A percentile compares a stretch with the other conserved stretches of the same genome.
Evolutionary conservation across 2,329 filamentous ascomycete genomes (phyloP).

Genomic region (Hymenoscyphus salicellus): DNA sequence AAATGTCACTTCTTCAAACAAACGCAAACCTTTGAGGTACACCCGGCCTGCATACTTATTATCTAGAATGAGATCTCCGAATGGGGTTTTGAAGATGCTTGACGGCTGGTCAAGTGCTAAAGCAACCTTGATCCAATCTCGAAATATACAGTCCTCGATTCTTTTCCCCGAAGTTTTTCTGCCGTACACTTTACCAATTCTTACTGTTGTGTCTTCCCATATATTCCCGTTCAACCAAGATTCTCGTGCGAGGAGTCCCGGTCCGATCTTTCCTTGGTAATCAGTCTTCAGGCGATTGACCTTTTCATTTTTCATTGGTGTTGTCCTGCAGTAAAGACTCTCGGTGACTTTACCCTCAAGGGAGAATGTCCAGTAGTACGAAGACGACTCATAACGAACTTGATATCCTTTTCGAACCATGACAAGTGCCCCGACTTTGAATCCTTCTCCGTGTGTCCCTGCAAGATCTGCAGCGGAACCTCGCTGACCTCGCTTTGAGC

Average conservation of each 20-base stretch:
- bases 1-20: background rate
- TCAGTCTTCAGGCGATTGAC: background rate
- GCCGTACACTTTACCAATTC: constrained; percentile 20
- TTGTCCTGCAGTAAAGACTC: constrained; percentile 15
- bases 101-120: constrained; percentile 17
- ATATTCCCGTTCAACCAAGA: constrained; percentile 9
- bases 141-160: constrained; percentile 7
- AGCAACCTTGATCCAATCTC: constrained; percentile 19
- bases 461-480: constrained; percentile 19
- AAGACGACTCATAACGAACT: constrained; percentile 22
- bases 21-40: constrained; percentile 24
- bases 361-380: constrained; percentile 26
- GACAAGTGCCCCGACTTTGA: constrained; percentile 32
- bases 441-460: constrained; percentile 33
- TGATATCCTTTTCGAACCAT: constrained; percentile 27
- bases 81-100: constrained; percentile 9
- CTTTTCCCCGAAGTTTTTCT: background rate
- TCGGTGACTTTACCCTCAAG: constrained; percentile 15
- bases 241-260: background rate
- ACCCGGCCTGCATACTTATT: constrained; percentile 10
- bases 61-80: constrained; percentile 18
- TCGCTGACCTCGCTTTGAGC: constrained; percentile 18
- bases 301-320: constrained; percentile 3
- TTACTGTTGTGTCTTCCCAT: constrained; percentile 24
- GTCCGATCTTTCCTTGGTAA: background rate